A percentile compares a stretch with the other conserved stretches of the same genome.
phyloP scores from a whole-genome alignment of 495 filamentous ascomycete species.

The Trypethelium eluteriae region DNA sequence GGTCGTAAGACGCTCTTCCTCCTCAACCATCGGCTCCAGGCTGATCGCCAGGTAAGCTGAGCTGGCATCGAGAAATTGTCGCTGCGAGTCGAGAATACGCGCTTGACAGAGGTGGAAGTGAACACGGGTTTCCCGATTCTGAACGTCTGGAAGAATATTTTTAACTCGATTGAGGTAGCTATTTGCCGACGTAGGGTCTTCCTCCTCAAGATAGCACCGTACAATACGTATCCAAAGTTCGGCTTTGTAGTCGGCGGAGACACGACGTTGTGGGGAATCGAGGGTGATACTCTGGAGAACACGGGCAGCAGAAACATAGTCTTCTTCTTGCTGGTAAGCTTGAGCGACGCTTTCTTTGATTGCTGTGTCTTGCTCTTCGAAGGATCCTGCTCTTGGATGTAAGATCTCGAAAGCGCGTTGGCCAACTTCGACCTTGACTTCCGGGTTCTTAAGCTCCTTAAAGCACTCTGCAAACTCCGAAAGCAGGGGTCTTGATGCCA shows the following conservation, averaged over 20 bases:
- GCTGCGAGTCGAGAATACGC: constrained; percentile 81
- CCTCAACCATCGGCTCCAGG: constrained; percentile 64
- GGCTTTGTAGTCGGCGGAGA: constrained; percentile 70
- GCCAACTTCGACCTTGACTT: constrained; percentile 63
- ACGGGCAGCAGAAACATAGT: constrained; percentile 69
- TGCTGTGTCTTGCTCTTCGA: constrained; percentile 74
- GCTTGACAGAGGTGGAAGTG: constrained; percentile 88
- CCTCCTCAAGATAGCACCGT: constrained; percentile 87
- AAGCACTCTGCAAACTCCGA: constrained; percentile 56
- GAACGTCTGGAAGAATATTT: constrained; percentile 72
- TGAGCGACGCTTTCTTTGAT: constrained; percentile 75
- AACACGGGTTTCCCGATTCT: constrained; percentile 61
- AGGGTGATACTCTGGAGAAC: constrained; percentile 76
- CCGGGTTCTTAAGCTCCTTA: constrained; percentile 45
- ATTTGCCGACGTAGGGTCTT: constrained; percentile 79
- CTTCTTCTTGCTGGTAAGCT: constrained; percentile 73
- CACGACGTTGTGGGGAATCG: constrained; percentile 75
- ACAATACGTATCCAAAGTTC: constrained; percentile 88
- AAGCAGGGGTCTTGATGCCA: constrained; percentile 65
- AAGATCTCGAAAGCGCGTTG: constrained; percentile 59
- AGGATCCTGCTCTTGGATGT: constrained; percentile 58
- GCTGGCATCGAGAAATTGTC: constrained; percentile 83
- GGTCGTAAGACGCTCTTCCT: constrained; percentile 76
- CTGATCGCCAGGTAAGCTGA: constrained; percentile 81
- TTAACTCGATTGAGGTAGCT: constrained; percentile 87